phyloP scores from a whole-genome alignment of 208 protist genomes.

The Naegleria lovaniensis region DNA sequence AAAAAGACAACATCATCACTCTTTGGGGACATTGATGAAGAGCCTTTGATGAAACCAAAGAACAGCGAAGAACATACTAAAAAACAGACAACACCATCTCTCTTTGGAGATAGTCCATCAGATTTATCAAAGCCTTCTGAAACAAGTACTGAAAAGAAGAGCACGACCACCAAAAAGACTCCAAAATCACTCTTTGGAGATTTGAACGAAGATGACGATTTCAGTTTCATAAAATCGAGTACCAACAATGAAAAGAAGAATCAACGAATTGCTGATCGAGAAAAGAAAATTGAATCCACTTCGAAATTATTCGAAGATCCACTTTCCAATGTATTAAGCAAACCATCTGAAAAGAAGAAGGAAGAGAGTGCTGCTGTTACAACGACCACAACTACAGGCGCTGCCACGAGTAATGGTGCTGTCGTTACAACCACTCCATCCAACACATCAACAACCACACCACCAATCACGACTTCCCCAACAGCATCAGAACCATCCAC shows the following conservation, averaged over 20 bases:
- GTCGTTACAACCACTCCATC: background rate
- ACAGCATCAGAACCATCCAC: background rate
- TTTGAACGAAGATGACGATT: background rate
- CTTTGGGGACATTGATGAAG: too few species aligned
- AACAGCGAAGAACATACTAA: background rate
- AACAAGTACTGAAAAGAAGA: background rate
- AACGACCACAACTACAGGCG: background rate
- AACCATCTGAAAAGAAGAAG: background rate
- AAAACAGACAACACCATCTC: background rate
- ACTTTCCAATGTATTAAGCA: background rate
- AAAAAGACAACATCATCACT: too few species aligned
- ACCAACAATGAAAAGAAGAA: background rate
- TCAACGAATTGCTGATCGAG: background rate
- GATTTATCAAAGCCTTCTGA: too few species aligned
- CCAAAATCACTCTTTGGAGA: background rate
- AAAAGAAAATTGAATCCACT: background rate
- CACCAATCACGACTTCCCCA: background rate
- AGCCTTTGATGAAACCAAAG: too few species aligned
- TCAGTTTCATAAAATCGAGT: background rate
- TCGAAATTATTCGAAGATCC: background rate
- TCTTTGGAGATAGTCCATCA: background rate
- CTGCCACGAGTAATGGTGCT: background rate
- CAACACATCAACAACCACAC: background rate
- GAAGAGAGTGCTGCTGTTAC: too few species aligned
- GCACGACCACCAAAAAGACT: too few species aligned